A percentile compares a stretch with the other conserved stretches of the same genome.
Evolutionary conservation across 495 filamentous ascomycete genomes (phyloP).

Genomic region (Astrocystis sublimbata): DNA sequence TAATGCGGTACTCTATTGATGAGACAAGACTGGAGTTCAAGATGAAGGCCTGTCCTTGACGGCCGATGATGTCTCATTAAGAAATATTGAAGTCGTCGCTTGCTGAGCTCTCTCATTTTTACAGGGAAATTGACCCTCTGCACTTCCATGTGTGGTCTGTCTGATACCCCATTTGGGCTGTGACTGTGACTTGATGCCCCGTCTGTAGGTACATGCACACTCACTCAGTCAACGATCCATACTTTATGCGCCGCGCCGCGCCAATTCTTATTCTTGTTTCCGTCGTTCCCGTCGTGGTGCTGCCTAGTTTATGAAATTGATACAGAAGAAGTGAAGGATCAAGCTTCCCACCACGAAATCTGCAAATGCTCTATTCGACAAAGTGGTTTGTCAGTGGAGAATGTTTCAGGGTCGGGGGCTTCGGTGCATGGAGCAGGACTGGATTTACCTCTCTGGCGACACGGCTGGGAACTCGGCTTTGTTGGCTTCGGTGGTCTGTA

Average conservation of each 20-base stretch:
- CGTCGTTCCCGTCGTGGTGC: background rate
- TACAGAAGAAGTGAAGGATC: conserved; percentile 97
- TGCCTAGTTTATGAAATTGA: conserved; percentile 95
- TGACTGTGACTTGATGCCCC: background rate
- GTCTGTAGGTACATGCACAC: conserved; percentile 5
- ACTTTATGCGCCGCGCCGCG: background rate
- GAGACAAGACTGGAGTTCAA: background rate
- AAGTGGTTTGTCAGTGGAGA: conserved; percentile 11
- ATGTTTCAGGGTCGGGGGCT: background rate
- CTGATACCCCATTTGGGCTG: background rate
- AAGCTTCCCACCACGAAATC: conserved; percentile 94
- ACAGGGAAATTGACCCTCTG: background rate
- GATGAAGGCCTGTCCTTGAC: background rate
- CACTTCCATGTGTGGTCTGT: background rate
- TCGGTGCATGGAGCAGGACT: background rate
- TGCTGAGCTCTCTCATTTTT: conserved; percentile 17
- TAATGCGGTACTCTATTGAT: conserved; percentile 3
- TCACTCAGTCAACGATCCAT: too few species aligned
- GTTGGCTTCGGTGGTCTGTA: conserved; percentile 84
- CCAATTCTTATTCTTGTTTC: too few species aligned
- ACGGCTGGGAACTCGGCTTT: conserved; percentile 66
- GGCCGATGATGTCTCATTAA: conserved; percentile 9
- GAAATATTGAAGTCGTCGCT: conserved; percentile 7
- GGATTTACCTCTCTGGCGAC: conserved; percentile 64
- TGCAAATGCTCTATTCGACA: conserved; percentile 75